Evolutionary conservation across 2,329 filamentous ascomycete species (phyloP), one percentile per base, ranked within the genome.

Genomic region (Didymella keratinophila): DNA sequence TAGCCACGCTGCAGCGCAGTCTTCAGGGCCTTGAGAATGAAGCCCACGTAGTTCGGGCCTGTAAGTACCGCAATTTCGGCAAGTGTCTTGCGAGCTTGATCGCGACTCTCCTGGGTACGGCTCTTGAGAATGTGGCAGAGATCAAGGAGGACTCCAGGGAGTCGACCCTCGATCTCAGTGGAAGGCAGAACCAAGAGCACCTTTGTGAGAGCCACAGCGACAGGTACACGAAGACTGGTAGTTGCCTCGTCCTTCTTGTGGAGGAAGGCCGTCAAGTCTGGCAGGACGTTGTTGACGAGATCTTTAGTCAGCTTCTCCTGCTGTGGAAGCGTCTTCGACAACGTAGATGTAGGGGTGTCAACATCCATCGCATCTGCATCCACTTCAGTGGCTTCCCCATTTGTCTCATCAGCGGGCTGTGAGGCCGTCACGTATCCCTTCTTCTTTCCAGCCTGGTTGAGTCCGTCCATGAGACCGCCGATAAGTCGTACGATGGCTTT

Each of bases 211-310:
- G 95, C 92, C 34, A 97, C 86, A 25, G 93, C 93, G 5, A 97
- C 90, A 0, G 94, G 93, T 32, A 97, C 89, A 75, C 95, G 91
- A 51, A 95, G 86, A 78, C 93, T 97, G 76, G 99, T 94, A 48
- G 93, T 93, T 1, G 92, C 89, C 74, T 99, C 95, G 63, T 98
- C 92, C 76, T 97, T 98, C 69, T 96, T 89, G 69, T 97, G 93
- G 27, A 98, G 85, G 72, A 97, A 95, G 44, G 87, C 86, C n/a
- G 89, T 84, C 30, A 99, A 79, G 18, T 90, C 86, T 0, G 94
- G 92, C 36, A 97, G 79, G 68, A 97, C 90, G 61, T 88, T 88
- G 20, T 86, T 85, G 39, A 86, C 84, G 51, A 98, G 81, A 66
- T 97, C 92, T 1, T 85, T 83, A 16, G 85, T 81, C 32, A 96